These are phyloP conservation scores for Penicillium bialowiezense DNA, from an alignment of 495 filamentous ascomycete genomes.

Conservation along the genomic window DNA sequence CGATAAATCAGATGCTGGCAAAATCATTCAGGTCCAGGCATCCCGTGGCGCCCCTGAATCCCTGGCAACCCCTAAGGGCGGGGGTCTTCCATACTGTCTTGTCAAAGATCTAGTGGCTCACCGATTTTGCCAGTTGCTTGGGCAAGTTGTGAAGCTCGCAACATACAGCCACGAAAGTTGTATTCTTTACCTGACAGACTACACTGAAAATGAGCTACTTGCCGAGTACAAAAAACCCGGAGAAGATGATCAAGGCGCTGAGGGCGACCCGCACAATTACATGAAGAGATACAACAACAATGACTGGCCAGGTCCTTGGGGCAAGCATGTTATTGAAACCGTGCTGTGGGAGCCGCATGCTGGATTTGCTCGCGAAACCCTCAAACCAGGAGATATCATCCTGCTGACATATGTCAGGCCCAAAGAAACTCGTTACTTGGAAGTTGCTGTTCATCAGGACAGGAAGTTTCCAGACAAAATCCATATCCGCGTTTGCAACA, in stretches of 20 bases:
- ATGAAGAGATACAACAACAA: conserved; percentile 28
- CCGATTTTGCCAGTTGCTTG: conserved; percentile 67
- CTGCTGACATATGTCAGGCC: conserved; percentile 69
- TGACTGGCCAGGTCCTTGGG: conserved; percentile 77
- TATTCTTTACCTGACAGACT: conserved; percentile 81
- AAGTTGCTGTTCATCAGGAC: conserved; percentile 71
- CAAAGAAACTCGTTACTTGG: conserved; percentile 56
- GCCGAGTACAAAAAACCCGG: conserved; percentile 47
- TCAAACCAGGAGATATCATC: conserved; percentile 60
- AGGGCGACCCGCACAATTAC: conserved; percentile 53
- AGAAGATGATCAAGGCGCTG: conserved; percentile 34
- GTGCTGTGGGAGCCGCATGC: conserved; percentile 72
- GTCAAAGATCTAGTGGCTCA: conserved; percentile 60
- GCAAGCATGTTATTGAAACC: conserved; percentile 69
- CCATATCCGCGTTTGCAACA: conserved; percentile 48
- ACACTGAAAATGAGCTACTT: conserved; percentile 66
- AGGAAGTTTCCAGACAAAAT: conserved; percentile 47
- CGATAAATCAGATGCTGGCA: background rate
- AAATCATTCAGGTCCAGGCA: conserved; percentile 9
- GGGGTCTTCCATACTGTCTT: conserved; percentile 52
- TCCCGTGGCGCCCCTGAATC: no score
- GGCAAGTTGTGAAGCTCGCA: conserved; percentile 70
- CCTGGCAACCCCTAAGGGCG: conserved; percentile 7
- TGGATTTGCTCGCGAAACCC: conserved; percentile 46
- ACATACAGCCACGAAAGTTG: conserved; percentile 43